phyloP scores from a whole-genome alignment of 495 filamentous ascomycete genomes.

The Neurospora terricola region DNA sequence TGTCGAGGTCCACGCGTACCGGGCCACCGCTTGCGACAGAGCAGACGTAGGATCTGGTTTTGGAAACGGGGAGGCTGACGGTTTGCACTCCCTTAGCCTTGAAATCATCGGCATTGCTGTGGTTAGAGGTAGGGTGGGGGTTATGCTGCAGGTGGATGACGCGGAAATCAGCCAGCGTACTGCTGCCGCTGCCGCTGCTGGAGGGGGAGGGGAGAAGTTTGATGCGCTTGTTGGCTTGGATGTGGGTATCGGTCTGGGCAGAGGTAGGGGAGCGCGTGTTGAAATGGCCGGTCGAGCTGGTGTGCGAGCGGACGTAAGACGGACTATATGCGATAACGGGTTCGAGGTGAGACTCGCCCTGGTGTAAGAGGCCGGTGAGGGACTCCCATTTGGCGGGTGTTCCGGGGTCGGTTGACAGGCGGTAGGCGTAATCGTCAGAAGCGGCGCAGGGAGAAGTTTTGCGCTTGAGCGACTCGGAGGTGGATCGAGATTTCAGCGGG shows the following conservation, averaged over 20 bases:
- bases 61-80: not conserved
- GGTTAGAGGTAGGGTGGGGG: too few relatives aligned
- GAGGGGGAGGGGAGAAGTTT: not conserved
- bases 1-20: not conserved
- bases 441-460: not conserved
- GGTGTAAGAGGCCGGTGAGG: not conserved
- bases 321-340: not conserved
- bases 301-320: not conserved
- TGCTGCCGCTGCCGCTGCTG: not conserved
- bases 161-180: not conserved
- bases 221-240: not conserved
- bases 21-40: not conserved
- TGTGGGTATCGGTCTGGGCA: not conserved
- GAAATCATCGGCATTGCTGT: too few relatives aligned
- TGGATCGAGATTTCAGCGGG: not conserved
- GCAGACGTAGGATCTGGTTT: not conserved
- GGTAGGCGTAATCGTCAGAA: not conserved
- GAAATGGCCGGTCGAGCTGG: too few relatives aligned
- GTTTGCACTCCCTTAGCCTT: not conserved
- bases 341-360: not conserved
- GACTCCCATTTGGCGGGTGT: not conserved
- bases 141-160: not conserved
- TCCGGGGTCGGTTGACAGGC: not conserved
- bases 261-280: too few relatives aligned
- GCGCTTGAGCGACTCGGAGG: not conserved